phyloP scores from a whole-genome alignment of 768 basidiomycete species.

The Rickenella mellea region DNA sequence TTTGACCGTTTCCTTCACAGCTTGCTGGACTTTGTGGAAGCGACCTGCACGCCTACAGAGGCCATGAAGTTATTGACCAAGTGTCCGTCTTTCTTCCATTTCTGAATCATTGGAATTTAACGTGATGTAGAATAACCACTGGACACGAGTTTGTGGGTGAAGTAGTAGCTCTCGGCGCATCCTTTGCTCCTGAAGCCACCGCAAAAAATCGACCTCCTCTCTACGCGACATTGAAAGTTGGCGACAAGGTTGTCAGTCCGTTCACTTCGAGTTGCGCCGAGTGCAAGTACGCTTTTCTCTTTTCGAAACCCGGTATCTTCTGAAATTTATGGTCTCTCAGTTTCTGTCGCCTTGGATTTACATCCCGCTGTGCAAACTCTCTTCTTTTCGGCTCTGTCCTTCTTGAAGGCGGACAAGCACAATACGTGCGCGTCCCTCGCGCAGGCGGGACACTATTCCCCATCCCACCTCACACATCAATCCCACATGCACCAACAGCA shows the following conservation, averaged over 20 bases:
- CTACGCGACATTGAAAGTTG: slow-evolving; percentile 55
- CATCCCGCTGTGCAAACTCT: slow-evolving; percentile 54
- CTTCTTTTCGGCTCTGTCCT: slow-evolving; percentile 55
- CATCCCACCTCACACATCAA: slow-evolving; percentile 13
- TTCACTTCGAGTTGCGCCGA: slow-evolving; percentile 81
- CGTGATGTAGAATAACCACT: slow-evolving; percentile 39
- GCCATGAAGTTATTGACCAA: slow-evolving; percentile 41
- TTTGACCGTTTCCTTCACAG: slow-evolving; percentile 1
- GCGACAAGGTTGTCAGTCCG: slow-evolving; percentile 72
- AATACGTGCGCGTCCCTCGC: slow-evolving; percentile 69
- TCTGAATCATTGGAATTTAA: neutral
- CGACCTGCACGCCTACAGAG: slow-evolving; percentile 69
- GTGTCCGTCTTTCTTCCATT: slow-evolving; percentile 30
- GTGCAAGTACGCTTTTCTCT: slow-evolving; percentile 52
- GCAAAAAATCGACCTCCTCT: slow-evolving; percentile 44
- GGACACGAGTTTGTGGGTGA: slow-evolving; percentile 78
- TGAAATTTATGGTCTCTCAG: slow-evolving; percentile 26
- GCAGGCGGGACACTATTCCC: slow-evolving; percentile 74
- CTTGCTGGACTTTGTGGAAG: slow-evolving; percentile 35
- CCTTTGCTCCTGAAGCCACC: slow-evolving; percentile 29
- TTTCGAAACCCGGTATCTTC: neutral
- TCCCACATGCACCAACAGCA: neutral
- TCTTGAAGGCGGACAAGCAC: slow-evolving; percentile 70
- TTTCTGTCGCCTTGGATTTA: slow-evolving; percentile 65
- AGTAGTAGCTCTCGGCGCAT: slow-evolving; percentile 56